phyloP scores from a whole-genome alignment of 768 basidiomycete genomes.

The Lentinula detonsa region DNA sequence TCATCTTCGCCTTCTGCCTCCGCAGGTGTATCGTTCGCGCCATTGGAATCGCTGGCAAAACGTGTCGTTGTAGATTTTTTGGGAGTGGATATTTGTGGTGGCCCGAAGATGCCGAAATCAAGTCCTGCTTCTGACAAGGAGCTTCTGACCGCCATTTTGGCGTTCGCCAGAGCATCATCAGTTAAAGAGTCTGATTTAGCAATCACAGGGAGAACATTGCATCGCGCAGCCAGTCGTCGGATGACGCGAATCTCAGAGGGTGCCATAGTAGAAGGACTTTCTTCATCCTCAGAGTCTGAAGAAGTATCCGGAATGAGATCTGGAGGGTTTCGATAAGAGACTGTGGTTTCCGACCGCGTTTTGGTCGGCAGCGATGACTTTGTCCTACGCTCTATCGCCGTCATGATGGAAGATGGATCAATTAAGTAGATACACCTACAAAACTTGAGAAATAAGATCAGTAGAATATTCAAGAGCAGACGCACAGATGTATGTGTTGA shows the following conservation, averaged over 20 bases:
- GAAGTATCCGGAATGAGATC: constrained; percentile 53
- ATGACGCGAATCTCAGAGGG: constrained; percentile 78
- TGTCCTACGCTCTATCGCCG: constrained; percentile 43
- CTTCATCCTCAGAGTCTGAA: constrained; percentile 43
- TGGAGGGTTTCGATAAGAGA: constrained; percentile 46
- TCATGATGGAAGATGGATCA: constrained; percentile 68
- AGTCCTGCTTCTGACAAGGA: constrained; percentile 63
- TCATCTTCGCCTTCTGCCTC: constrained; percentile 32
- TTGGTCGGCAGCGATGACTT: constrained; percentile 43
- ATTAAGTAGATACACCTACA: constrained; percentile 79
- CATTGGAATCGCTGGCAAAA: constrained; percentile 17
- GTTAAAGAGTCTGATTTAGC: constrained; percentile 80
- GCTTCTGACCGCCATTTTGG: constrained; percentile 68
- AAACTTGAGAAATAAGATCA: constrained; percentile 3
- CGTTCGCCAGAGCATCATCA: constrained; percentile 61
- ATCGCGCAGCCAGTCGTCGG: constrained; percentile 63
- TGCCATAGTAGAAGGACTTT: constrained; percentile 56
- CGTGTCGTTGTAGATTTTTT: constrained; percentile 25
- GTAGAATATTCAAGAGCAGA: constrained; percentile 11
- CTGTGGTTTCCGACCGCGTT: constrained; percentile 62
- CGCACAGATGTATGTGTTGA: constrained; percentile 85
- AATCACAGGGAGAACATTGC: constrained; percentile 79
- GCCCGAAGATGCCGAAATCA: constrained; percentile 72
- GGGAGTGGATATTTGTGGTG: constrained; percentile 19
- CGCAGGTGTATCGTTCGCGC: constrained; percentile 20